Base-by-base conservation (phyloP, 177 flowering plant species). In the Vitis hybrid region DNA sequence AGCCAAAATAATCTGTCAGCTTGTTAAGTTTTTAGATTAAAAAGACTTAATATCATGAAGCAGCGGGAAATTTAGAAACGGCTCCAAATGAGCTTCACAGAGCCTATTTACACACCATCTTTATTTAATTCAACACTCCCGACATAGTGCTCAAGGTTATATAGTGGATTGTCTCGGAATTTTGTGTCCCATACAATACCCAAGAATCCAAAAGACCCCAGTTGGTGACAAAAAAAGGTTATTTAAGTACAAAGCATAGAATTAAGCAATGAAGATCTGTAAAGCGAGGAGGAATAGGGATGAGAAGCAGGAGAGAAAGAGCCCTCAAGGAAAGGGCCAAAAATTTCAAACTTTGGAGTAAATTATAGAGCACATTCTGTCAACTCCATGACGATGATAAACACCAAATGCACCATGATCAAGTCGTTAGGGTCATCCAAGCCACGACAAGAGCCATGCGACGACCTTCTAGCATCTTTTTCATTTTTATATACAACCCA, bases 361-460 rank as follows among this genome's bases (percentile, higher is more conserved):
- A 58, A n/a, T 58, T 67, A 27, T 18, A 21, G 58, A 12, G 66
- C 68, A 73, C 82, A 70, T 78, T 74, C 72, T 63, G 74, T 77
- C 81, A 75, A 75, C 72, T 63, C 66, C 75, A 46, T 66, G 77
- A 82, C 73, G 60, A 74, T 64, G 13, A 54, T 64, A 68, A 68
- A 64, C 73, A 50, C 59, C 61, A 70, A 79, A 76, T 51, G 24
- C 71, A 62, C 77, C 75, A 70, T 74, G 80, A 82, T 74, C 73
- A 68, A 74, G 71, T 82, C 73, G 68, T 72, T 58, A 35, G 51
- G 71, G 79, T 74, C 72, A 65, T 62, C 73, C 74, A 58, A 24
- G 74, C 72, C 69, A 14, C 59, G 83, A 82, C 85, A 84, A 82
- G 61, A 60, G 69, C 80, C 69, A 62, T 60, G 52, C 73, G 80